Percentiles rank a stretch among this genome's conserved stretches.
phyloP scores from a whole-genome alignment of 2,329 filamentous ascomycete species.

The Hypoxylon sp. region DNA sequence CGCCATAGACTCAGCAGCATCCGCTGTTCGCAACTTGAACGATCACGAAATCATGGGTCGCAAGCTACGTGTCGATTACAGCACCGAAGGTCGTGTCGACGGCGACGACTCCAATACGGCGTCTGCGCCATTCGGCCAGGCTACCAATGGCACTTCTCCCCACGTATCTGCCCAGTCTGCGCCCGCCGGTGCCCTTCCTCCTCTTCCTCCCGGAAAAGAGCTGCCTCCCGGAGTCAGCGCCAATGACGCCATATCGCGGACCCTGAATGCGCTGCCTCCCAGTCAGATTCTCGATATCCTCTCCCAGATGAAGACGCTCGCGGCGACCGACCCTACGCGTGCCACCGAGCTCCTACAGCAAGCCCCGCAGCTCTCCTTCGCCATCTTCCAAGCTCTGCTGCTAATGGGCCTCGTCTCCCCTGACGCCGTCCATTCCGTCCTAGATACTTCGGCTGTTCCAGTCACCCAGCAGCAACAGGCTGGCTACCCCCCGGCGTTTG shows the following conservation, averaged over 20 bases:
- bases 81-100: slow-evolving; percentile 83
- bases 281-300: slow-evolving; percentile 92
- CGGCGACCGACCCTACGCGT: slow-evolving; percentile 80
- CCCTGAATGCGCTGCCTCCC: slow-evolving; percentile 84
- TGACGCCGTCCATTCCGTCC: slow-evolving; percentile 79
- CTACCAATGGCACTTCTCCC: slow-evolving; percentile 42
- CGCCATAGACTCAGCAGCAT: slow-evolving; percentile 80
- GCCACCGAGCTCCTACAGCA: slow-evolving; percentile 86
- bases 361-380: slow-evolving; percentile 91
- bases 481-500: slow-evolving; percentile 50
- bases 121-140: slow-evolving; percentile 32
- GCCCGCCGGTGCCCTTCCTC: slow-evolving; percentile 69
- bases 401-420: slow-evolving; percentile 93
- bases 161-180: slow-evolving; percentile 46
- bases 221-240: slow-evolving; percentile 83
- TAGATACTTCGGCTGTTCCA: slow-evolving; percentile 64
- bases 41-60: slow-evolving; percentile 95
- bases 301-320: slow-evolving; percentile 90
- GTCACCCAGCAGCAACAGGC: slow-evolving; percentile 49
- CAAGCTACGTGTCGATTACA: slow-evolving; percentile 94
- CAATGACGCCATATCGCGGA: slow-evolving; percentile 90
- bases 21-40: slow-evolving; percentile 93
- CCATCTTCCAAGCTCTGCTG: slow-evolving; percentile 91
- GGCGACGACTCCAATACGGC: slow-evolving; percentile 60
- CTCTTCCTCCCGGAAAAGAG: slow-evolving; percentile 84